A percentile compares a stretch with the other conserved stretches of the same genome.
Conservation (phyloP, 495 filamentous ascomycete species). For the Margaritispora aquatica region DNA sequence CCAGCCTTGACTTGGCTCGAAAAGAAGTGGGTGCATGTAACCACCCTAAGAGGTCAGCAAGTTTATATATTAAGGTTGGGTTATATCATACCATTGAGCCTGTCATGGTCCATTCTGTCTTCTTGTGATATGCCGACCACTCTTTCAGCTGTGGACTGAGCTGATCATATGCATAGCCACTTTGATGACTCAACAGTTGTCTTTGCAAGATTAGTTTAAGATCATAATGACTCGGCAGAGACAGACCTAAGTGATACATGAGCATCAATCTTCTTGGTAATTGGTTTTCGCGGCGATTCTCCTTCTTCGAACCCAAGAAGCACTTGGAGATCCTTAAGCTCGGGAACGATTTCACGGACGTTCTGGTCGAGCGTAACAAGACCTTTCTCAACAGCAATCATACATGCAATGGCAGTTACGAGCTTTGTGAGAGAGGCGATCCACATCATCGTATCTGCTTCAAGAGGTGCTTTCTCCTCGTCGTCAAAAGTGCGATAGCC, state of each 20-base stretch:
- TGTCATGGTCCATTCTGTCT: constrained; percentile 11
- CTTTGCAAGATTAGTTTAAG: neutral
- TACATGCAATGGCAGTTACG: constrained; percentile 44
- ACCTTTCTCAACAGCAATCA: constrained; percentile 57
- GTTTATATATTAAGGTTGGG: neutral
- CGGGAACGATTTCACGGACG: constrained; percentile 22
- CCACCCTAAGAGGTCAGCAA: constrained; percentile 24
- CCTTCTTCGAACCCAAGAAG: constrained; percentile 22
- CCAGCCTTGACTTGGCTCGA: constrained; percentile 45
- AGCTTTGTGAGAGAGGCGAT: constrained; percentile 55
- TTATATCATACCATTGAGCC: constrained; percentile 9
- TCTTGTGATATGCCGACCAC: constrained; percentile 16
- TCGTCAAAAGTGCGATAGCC: neutral
- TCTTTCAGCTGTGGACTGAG: constrained; percentile 17
- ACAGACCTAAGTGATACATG: constrained; percentile 22
- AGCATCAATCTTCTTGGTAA: constrained; percentile 20
- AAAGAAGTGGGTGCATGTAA: constrained; percentile 34
- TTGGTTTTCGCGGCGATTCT: constrained; percentile 20
- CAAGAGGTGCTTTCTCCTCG: neutral
- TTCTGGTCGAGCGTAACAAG: constrained; percentile 29
- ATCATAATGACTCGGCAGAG: constrained; percentile 2
- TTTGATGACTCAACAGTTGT: constrained; percentile 18
- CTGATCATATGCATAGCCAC: constrained; percentile 13
- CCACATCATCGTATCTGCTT: constrained; percentile 44
- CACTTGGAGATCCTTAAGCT: constrained; percentile 23